Evolutionary conservation across 2,329 filamentous ascomycete genomes (phyloP), one percentile per base, ranked within the genome.

Genomic region (Colletotrichum sansevieriae): DNA sequence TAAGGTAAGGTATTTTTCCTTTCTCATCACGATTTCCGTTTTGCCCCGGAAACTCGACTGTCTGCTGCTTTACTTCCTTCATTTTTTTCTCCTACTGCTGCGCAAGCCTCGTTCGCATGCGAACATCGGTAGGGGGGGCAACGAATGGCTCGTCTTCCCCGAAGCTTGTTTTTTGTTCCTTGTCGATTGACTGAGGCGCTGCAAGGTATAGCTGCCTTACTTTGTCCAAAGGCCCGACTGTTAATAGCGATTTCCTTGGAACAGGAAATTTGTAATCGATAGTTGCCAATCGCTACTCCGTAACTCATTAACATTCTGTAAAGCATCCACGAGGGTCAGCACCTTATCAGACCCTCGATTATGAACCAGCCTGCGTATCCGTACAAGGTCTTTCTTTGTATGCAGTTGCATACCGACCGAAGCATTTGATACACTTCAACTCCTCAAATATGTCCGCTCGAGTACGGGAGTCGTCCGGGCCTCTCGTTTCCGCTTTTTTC

Each of bases 171-270:
- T 22, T 46, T 29, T 51, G 35, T 52, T 64, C 65, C 60, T 64
- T 57, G 65, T 64, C 52, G 12, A 20, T 29, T 35, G 37, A 43
- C 33, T 58, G 47, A 47, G 37, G 59, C 52, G 54, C 22, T 57
- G 59, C 59, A 54, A 62, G 57, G 57, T 59, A 44, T 55, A 44
- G 61, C 54, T 35, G 46, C 35, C 60, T 60, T 60, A 52, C 47
- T 62, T 47, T 41, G 46, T n/a, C 41, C 61, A 68, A 59, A 55
- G 65, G 61, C 54, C 61, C 65, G 61, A 49, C 54, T 59, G 39
- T 46, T 56, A 54, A 54, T 51, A 33, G 39, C 43, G 44, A 33
- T 39, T 59, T 58, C 61, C 61, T 59, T 65, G 61, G 54, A 55
- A 68, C 54, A 55, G 46, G 61, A 47, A 52, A 68, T 57, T 65